Evolutionary conservation across 768 basidiomycete genomes (phyloP).

Genomic region (Coprinopsis marcescibilis): DNA sequence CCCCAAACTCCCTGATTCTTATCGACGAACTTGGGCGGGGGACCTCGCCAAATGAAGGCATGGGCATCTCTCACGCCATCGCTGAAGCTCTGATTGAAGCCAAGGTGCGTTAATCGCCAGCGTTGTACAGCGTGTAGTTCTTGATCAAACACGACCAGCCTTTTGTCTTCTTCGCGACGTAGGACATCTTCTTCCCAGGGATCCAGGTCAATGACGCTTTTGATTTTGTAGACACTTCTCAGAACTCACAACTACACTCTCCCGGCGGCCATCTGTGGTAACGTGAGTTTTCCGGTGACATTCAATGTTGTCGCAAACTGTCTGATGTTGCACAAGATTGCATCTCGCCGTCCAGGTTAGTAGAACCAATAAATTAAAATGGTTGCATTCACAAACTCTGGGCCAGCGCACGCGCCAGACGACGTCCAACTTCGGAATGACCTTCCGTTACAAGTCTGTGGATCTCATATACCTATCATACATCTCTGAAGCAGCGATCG

Average conservation of each 20-base stretch:
- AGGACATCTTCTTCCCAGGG: conserved; percentile 12
- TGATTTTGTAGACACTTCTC: conserved; percentile 59
- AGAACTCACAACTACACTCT: conserved; percentile 74
- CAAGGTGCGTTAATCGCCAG: conserved; percentile 43
- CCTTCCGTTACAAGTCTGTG: conserved; percentile 73
- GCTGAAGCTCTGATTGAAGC: conserved; percentile 68
- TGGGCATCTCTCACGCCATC: conserved; percentile 81
- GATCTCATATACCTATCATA: not conserved
- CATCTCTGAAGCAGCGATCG: not conserved
- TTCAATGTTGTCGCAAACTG: not conserved
- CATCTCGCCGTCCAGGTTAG: conserved; percentile 76
- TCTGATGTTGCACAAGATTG: conserved; percentile 41
- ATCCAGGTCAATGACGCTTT: conserved; percentile 5
- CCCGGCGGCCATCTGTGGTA: conserved; percentile 70
- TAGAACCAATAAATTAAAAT: not conserved
- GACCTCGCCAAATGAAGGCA: conserved; percentile 77
- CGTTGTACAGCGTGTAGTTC: conserved; percentile 1
- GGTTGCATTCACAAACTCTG: not conserved
- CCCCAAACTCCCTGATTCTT: conserved; percentile 65
- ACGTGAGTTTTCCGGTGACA: conserved; percentile 45
- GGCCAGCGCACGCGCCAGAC: conserved; percentile 51
- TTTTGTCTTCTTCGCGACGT: conserved; percentile 92
- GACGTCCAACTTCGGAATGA: conserved; percentile 56
- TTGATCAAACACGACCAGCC: conserved; percentile 36
- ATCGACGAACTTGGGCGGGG: conserved; percentile 94